Base-by-base conservation (phyloP, 1,139 yeast species). In the Magnusiomyces clavatus region DNA sequence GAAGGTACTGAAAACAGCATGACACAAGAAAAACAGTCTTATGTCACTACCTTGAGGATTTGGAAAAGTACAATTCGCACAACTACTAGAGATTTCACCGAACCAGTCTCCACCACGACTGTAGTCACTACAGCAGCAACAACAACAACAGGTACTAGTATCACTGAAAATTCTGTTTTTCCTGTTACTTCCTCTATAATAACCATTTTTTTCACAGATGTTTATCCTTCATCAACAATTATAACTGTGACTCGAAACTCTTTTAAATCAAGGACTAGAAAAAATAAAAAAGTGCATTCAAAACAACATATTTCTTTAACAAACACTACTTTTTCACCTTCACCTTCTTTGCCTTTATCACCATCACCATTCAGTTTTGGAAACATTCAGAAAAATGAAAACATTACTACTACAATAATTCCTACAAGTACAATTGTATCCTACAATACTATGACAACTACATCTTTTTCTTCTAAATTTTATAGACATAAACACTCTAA, bases 231-330 rank as follows among this genome's bases (percentile, higher is more conserved):
- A 17, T 46, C 58, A 49, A 60, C 68, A 16, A 64, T 71, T 8
- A 59, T 60, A 56, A 62, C 69, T 13, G 63, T 68, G 46, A 53
- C 69, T 13, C 55, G 66, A 40, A 56, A 53, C 47, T 57, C 63
- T 17, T 44, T 59, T 35, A n/a, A n/a, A n/a, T n/a, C n/a, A n/a
- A 54, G 56, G 31, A 50, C 56, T 13, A 52, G 55, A 17, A 49
- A n/a, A n/a, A n/a, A n/a, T n/a, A n/a, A n/a, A n/a, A n/a, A n/a
- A n/a, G n/a, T n/a, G n/a, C n/a, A n/a, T n/a, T n/a, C n/a, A n/a
- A n/a, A n/a, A n/a, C n/a, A n/a, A n/a, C n/a, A n/a, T n/a, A n/a
- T n/a, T n/a, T n/a, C n/a, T n/a, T n/a, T n/a, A n/a, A n/a, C n/a
- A n/a, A n/a, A n/a, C n/a, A n/a, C n/a, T n/a, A n/a, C n/a, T n/a